These are phyloP conservation scores for Apiotrichum laibachii DNA, from an alignment of 1,284 basidiomycete genomes.

Conservation along the genomic window DNA sequence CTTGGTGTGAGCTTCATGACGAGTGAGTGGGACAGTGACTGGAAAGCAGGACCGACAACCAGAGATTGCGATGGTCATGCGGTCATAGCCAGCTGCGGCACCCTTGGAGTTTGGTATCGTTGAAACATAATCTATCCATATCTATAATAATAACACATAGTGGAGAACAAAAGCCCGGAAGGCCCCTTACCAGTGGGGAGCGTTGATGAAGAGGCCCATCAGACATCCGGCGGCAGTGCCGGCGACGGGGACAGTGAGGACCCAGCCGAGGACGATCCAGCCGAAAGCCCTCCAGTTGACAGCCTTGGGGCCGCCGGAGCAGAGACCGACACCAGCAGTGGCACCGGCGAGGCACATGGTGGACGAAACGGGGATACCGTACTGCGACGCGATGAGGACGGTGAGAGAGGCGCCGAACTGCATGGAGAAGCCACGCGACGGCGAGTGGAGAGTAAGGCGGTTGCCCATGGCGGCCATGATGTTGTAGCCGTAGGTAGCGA, in stretches of 20 bases:
- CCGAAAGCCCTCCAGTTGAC: slow-evolving; percentile 47
- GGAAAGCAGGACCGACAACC: too few relatives aligned
- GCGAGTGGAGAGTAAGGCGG: slow-evolving; percentile 54
- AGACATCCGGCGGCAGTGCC: slow-evolving; percentile 49
- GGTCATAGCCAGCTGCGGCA: too few relatives aligned
- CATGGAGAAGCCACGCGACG: slow-evolving; percentile 56
- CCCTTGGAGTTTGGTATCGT: too few relatives aligned
- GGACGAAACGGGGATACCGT: slow-evolving; percentile 50
- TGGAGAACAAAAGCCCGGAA: too few relatives aligned
- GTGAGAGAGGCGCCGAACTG: slow-evolving; percentile 55
- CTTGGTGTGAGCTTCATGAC: too few relatives aligned
- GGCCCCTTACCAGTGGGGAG: slow-evolving; percentile 31
- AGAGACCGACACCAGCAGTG: slow-evolving; percentile 47
- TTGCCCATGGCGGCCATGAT: slow-evolving; percentile 53
- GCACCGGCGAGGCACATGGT: slow-evolving; percentile 50
- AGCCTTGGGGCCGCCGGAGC: slow-evolving; percentile 48
- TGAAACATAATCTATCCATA: too few relatives aligned
- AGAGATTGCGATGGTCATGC: too few relatives aligned
- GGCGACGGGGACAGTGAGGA: slow-evolving; percentile 53
- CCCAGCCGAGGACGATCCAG: slow-evolving; percentile 47
- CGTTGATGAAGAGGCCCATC: slow-evolving; percentile 51
- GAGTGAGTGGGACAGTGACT: too few relatives aligned
- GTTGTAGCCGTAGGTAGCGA: slow-evolving; percentile 53
- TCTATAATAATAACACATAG: too few relatives aligned
- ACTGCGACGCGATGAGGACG: slow-evolving; percentile 53